Percentiles rank a stretch among this genome's conserved stretches.
Conservation (phyloP, 495 filamentous ascomycete species). For the Tetracladium setigerum region DNA sequence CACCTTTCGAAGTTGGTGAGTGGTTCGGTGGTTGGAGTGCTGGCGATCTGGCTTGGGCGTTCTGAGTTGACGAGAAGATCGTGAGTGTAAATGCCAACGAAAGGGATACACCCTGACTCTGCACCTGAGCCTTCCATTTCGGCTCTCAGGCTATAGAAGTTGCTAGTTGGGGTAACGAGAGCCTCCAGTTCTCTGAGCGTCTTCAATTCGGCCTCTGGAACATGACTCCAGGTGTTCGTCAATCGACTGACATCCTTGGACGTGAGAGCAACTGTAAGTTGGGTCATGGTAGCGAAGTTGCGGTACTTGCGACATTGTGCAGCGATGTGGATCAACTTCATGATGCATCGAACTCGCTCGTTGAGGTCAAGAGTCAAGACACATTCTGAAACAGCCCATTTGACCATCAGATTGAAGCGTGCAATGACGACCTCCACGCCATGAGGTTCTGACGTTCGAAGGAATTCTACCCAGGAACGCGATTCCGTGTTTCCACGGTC, state of each 20-base stretch:
- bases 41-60: conserved; percentile 65
- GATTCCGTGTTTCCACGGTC: conserved; percentile 49
- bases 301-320: conserved; percentile 73
- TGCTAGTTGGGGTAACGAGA: conserved; percentile 78
- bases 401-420: conserved; percentile 94
- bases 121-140: conserved; percentile 77
- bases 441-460: conserved; percentile 69
- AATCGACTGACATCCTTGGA: conserved; percentile 75
- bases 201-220: conserved; percentile 61
- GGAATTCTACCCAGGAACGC: conserved; percentile 87
- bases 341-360: conserved; percentile 76
- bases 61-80: conserved; percentile 96
- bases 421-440: conserved; percentile 95
- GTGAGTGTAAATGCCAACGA: conserved; percentile 91
- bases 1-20: conserved; percentile 95
- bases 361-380: conserved; percentile 75
- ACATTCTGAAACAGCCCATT: conserved; percentile 91
- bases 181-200: conserved; percentile 75
- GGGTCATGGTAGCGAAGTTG: conserved; percentile 95
- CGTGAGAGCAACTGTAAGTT: conserved; percentile 85
- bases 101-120: conserved; percentile 89
- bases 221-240: conserved; percentile 70
- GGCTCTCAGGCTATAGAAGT: conserved; percentile 80
- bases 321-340: conserved; percentile 91
- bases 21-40: conserved; percentile 57